Percentiles rank a stretch among this genome's conserved stretches.
Evolutionary conservation across 2,329 filamentous ascomycete genomes (phyloP).

Genomic region (Fonsecaea multimorphosa): DNA sequence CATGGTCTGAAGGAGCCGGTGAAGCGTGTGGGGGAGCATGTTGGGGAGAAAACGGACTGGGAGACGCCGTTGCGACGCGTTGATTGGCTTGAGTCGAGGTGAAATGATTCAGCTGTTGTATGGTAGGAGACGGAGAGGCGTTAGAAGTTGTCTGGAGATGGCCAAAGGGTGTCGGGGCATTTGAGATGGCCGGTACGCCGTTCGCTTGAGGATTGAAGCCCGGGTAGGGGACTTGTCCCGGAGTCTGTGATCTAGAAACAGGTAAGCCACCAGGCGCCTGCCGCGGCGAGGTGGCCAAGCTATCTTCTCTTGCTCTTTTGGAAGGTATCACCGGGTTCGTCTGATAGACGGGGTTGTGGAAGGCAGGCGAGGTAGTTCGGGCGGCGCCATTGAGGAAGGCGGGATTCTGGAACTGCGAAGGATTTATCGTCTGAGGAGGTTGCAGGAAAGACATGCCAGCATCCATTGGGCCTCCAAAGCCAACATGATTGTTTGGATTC

Average conservation of each 20-base stretch:
- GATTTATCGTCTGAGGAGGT: constrained; percentile 56
- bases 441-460: constrained; percentile 57
- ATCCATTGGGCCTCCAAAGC: constrained; percentile 54
- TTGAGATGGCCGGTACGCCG: constrained; percentile 64
- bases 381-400: constrained; percentile 81
- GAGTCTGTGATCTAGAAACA: constrained; percentile 88
- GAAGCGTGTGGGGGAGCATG: constrained; percentile 76
- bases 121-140: constrained; percentile 90
- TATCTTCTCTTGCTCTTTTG: constrained; percentile 86
- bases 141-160: constrained; percentile 84
- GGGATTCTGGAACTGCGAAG: constrained; percentile 57
- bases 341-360: constrained; percentile 78
- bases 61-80: constrained; percentile 87
- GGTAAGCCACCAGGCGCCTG: constrained; percentile 76
- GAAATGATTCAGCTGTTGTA: constrained; percentile 75
- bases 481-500: constrained; percentile 57
- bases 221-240: constrained; percentile 75
- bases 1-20: constrained; percentile 76
- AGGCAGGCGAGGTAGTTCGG: constrained; percentile 81
- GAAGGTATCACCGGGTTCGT: constrained; percentile 87
- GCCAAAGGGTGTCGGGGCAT: constrained; percentile 74
- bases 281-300: constrained; percentile 79
- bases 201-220: constrained; percentile 72
- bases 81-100: constrained; percentile 69
- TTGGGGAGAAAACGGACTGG: constrained; percentile 85